Base-by-base conservation (phyloP, 805 yeast species). In the Wickerhamomyces bovis region DNA sequence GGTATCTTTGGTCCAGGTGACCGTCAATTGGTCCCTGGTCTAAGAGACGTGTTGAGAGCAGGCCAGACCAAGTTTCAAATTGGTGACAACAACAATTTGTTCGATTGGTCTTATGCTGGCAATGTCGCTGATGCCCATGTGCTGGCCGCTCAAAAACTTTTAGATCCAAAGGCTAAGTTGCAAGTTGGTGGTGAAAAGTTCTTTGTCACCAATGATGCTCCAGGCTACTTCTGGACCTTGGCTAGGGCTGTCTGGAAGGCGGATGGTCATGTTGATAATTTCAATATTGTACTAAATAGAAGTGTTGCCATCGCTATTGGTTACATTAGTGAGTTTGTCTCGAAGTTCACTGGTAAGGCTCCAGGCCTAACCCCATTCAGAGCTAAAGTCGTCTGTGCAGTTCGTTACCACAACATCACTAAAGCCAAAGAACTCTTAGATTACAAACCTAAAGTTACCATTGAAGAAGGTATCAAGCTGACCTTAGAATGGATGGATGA, bases 1-100 rank as follows among this genome's bases (percentile, higher is more conserved):
- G 99, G 99, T 36, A 89, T 94, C 42, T 94, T 94, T 70, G 99
- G 99, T 6, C 99, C 98, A 6, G 98, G 99, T 39, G 99, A 94
- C 65, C 80, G 99, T 50, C 99, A 94, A 65, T 70, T 94, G 60
- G 94, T 94, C 41, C 99, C 99, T 12, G 96, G 95, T 3, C 72
- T 94, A 49, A 80, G 96, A 61, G 76, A 76, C 15, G 96, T 88
- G 39, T 89, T 96, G 3, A 76, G 76, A 48, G 69, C 78, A 45
- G 96, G 96, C 9, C 97, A 92, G 65, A 84, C 94, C 20, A 85
- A 85, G 65, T 88, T 88, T 66, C 99, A 94, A 68, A 73, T 94
- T 42, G 99, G 99, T 54, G 95, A 89, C 63, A 94, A 94, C 68
- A 81, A 86, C 64, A 94, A 94, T 62, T 68, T 94, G 46, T 94